phyloP scores from a whole-genome alignment of 2,329 filamentous ascomycete species.

The Fusarium humuli region DNA sequence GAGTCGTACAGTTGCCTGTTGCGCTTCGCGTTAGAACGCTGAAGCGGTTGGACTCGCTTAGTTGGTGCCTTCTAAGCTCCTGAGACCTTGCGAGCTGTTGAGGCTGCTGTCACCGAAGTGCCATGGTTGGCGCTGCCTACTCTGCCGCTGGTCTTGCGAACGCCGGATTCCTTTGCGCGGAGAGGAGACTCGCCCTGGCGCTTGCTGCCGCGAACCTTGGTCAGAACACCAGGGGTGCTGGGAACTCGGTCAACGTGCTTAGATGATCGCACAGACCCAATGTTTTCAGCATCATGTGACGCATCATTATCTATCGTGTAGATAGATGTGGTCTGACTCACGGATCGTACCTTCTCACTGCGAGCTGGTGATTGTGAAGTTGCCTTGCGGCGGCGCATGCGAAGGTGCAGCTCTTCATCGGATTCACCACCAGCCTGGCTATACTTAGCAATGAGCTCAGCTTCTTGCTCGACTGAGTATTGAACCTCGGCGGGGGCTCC shows the following conservation, averaged over 20 bases:
- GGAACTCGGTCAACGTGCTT: conserved; percentile 69
- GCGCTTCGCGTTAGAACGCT: conserved; percentile 29
- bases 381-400: conserved; percentile 76
- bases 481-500: conserved; percentile 60
- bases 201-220: conserved; percentile 74
- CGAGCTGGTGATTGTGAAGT: conserved; percentile 71
- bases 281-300: conserved; percentile 78
- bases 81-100: conserved; percentile 66
- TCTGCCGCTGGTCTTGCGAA: conserved; percentile 75
- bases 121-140: conserved; percentile 67
- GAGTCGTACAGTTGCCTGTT: conserved; percentile 39
- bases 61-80: conserved; percentile 51
- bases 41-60: conserved; percentile 37
- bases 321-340: conserved; percentile 80
- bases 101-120: conserved; percentile 56
- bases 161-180: conserved; percentile 63
- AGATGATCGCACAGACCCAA: conserved; percentile 68
- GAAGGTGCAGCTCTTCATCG: conserved; percentile 85
- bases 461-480: conserved; percentile 66
- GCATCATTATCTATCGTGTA: conserved; percentile 74
- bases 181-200: conserved; percentile 63
- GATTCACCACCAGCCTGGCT: conserved; percentile 75
- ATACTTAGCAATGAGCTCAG: conserved; percentile 70
- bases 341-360: conserved; percentile 73
- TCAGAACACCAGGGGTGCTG: conserved; percentile 67